These are phyloP conservation scores for Cryptococcus maquisensis DNA, from an alignment of 1,284 basidiomycete genomes.

Conservation along the genomic window DNA sequence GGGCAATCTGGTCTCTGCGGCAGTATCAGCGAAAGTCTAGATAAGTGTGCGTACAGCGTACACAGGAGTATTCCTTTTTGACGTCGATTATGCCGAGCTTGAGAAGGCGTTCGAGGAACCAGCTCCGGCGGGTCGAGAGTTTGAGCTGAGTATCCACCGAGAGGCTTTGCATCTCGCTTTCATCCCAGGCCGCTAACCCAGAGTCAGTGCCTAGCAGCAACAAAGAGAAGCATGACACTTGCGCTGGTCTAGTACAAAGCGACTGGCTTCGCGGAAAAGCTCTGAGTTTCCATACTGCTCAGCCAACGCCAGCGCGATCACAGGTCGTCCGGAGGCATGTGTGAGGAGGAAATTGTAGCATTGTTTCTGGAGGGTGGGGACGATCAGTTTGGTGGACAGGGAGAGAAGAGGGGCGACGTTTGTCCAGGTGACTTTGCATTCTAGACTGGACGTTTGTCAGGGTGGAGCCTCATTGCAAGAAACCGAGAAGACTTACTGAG, in stretches of 20 bases:
- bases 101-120: conserved; percentile 89
- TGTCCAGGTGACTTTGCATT: conserved; percentile 88
- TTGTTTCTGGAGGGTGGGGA: conserved; percentile 70
- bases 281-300: conserved; percentile 82
- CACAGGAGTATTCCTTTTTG: conserved; percentile 61
- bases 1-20: conserved; percentile 73
- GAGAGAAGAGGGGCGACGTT: conserved; percentile 66
- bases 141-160: conserved; percentile 76
- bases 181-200: conserved; percentile 53
- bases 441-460: conserved; percentile 55
- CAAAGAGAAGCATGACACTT: conserved; percentile 10
- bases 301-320: conserved; percentile 84
- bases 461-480: too few relatives aligned
- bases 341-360: conserved; percentile 82
- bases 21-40: not conserved
- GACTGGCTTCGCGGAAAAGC: conserved; percentile 78
- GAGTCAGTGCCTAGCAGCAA: not conserved
- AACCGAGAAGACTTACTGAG: conserved; percentile 21
- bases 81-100: conserved; percentile 83
- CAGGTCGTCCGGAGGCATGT: conserved; percentile 81
- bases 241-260: conserved; percentile 84
- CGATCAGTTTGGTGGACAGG: conserved; percentile 53
- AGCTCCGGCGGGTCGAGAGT: conserved; percentile 79
- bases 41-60: conserved; percentile 6
- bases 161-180: conserved; percentile 67